A percentile compares a stretch with the other conserved stretches of the same genome.
phyloP scores from a whole-genome alignment of 495 filamentous ascomycete species.

The Penicillium roqueforti region DNA sequence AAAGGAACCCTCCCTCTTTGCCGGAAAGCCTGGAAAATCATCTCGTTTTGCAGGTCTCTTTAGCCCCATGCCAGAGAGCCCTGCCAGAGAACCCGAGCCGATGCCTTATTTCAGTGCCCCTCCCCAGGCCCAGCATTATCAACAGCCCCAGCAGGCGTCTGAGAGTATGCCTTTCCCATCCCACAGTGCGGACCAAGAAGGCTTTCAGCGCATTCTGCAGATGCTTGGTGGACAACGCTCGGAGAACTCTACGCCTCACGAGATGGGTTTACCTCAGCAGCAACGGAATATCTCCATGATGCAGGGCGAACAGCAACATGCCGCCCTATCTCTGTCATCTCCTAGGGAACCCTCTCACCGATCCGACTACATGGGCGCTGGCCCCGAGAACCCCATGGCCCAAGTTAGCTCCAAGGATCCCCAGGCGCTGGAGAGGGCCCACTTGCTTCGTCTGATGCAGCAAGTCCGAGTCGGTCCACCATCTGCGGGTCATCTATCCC shows the following conservation, averaged over 20 bases:
- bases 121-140: background rate
- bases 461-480: conserved; percentile 40
- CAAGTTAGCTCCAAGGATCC: conserved; percentile 30
- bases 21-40: conserved; percentile 47
- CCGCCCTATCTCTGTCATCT: conserved; percentile 31
- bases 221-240: conserved; percentile 63
- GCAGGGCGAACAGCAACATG: conserved; percentile 33
- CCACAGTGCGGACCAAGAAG: conserved; percentile 74
- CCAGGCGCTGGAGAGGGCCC: conserved; percentile 44
- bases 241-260: conserved; percentile 40
- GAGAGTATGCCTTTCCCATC: conserved; percentile 37
- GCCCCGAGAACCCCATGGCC: conserved; percentile 30
- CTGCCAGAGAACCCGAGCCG: conserved; percentile 51
- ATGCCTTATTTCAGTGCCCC: conserved; percentile 22
- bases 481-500: conserved; percentile 24
- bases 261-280: conserved; percentile 25
- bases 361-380: conserved; percentile 29
- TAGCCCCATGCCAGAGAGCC: conserved; percentile 56
- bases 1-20: conserved; percentile 18
- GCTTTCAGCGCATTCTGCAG: conserved; percentile 80
- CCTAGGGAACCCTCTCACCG: conserved; percentile 33
- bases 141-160: background rate
- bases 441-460: conserved; percentile 52
- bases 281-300: conserved; percentile 28
- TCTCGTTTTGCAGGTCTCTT: conserved; percentile 87